Percentiles rank a stretch among this genome's conserved stretches.
Evolutionary conservation across 345 rosid species (phyloP).

Genomic region (Kernera saxatilis): DNA sequence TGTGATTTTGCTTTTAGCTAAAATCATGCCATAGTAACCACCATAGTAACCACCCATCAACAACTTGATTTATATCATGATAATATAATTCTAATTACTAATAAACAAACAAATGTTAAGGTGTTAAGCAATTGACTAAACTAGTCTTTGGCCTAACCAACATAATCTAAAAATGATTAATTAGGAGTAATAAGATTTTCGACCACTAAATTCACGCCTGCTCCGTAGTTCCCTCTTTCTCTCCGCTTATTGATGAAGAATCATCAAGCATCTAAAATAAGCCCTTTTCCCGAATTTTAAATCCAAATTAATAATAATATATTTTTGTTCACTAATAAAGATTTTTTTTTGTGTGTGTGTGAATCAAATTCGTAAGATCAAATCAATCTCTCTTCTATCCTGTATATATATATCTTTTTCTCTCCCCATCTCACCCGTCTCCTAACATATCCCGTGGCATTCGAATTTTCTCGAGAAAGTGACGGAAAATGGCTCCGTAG

Average conservation of each 20-base stretch:
- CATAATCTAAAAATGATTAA: not conserved
- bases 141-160: not conserved
- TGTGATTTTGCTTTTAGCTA: slow-evolving; percentile 8
- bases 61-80: slow-evolving; percentile 11
- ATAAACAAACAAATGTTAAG: not conserved
- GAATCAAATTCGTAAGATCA: slow-evolving; percentile 7
- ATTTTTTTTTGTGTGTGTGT: not conserved
- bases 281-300: not conserved
- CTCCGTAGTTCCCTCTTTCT: slow-evolving; percentile 22
- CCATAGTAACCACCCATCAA: slow-evolving; percentile 13
- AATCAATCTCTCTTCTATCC: not conserved
- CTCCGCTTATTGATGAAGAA: not conserved
- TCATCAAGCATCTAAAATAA: slow-evolving; percentile 7
- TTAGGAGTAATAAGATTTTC: not conserved
- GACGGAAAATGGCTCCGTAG: slow-evolving; percentile 30
- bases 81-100: too few species aligned
- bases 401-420: not conserved
- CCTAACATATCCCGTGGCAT: not conserved
- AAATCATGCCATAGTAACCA: slow-evolving; percentile 16
- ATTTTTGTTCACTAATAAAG: not conserved
- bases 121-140: slow-evolving; percentile 19
- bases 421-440: slow-evolving; percentile 3
- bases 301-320: not conserved
- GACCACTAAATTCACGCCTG: slow-evolving; percentile 25
- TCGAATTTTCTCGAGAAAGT: slow-evolving; percentile 33